A percentile compares a stretch with the other conserved stretches of the same genome.
These are phyloP conservation scores for Pichia inconspicua DNA, from an alignment of 1,139 yeast species.

Conservation along the genomic window DNA sequence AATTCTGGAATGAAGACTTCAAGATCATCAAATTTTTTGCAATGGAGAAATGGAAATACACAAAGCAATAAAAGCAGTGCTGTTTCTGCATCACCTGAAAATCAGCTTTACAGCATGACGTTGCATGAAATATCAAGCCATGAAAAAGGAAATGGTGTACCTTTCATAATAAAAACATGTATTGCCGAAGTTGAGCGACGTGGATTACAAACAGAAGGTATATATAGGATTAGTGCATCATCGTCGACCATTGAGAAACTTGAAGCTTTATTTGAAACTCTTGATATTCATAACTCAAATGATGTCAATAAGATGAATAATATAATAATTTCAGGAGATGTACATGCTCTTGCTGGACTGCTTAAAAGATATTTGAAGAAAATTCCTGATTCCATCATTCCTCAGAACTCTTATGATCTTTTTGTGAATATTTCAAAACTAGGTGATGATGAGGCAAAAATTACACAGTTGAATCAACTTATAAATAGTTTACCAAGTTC, in stretches of 20 bases:
- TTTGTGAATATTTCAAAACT: conserved; percentile 44
- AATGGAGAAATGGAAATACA: conserved; percentile 16
- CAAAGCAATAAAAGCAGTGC: conserved; percentile 10
- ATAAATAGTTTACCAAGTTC: conserved; percentile 51
- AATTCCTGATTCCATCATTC: conserved; percentile 78
- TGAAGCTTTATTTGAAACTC: conserved; percentile 34
- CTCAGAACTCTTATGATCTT: conserved; percentile 59
- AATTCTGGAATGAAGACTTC: conserved; percentile 26
- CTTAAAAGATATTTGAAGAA: conserved; percentile 79
- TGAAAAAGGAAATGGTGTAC: conserved; percentile 53
- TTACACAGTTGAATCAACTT: conserved; percentile 25
- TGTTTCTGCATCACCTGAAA: neutral
- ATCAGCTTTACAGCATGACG: conserved; percentile 36
- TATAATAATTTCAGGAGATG: conserved; percentile 54
- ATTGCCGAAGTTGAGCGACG: conserved; percentile 69
- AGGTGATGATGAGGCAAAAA: conserved; percentile 25
- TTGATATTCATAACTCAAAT: conserved; percentile 27
- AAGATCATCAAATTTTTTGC: conserved; percentile 42
- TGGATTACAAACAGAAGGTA: conserved; percentile 72
- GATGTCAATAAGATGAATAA: conserved; percentile 34
- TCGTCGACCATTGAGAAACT: conserved; percentile 62
- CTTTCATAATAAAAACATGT: conserved; percentile 66
- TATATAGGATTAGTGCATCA: conserved; percentile 88
- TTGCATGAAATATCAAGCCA: conserved; percentile 50
- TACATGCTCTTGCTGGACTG: conserved; percentile 81